phyloP scores from a whole-genome alignment of 1,284 basidiomycete genomes.

The Ceratobasidium sp. region DNA sequence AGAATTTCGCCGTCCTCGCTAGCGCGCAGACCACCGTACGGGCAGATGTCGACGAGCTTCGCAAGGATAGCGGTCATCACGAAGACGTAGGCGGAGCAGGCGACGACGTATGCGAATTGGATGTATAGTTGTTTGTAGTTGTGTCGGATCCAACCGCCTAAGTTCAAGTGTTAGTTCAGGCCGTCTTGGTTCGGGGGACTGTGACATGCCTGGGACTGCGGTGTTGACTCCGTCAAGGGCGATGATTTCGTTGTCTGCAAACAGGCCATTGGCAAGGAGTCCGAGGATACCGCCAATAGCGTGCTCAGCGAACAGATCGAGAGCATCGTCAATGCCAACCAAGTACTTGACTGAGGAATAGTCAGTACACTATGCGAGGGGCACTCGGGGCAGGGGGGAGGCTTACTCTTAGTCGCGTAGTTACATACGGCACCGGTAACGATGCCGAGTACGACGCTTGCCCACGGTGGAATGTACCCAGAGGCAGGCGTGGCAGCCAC shows the following conservation, averaged over 20 bases:
- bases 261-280: constrained; percentile 82
- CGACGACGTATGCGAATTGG: constrained; percentile 86
- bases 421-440: constrained; percentile 84
- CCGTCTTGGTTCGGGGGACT: neutral
- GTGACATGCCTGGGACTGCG: constrained; percentile 52
- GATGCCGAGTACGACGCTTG: constrained; percentile 82
- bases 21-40: constrained; percentile 80
- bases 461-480: constrained; percentile 75
- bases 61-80: constrained; percentile 76
- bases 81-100: constrained; percentile 74
- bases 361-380: neutral
- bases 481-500: constrained; percentile 92
- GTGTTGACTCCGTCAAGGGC: constrained; percentile 83
- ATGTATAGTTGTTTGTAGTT: constrained; percentile 80
- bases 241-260: constrained; percentile 75
- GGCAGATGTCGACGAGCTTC: constrained; percentile 80
- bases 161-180: constrained; percentile 56
- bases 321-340: constrained; percentile 81
- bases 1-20: constrained; percentile 83
- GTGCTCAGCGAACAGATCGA: constrained; percentile 93
- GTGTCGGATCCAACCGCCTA: constrained; percentile 79
- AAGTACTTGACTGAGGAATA: constrained; percentile 71
- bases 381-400: neutral
- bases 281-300: constrained; percentile 91
- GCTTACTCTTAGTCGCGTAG: constrained; percentile 86